Base-by-base conservation (phyloP, 108 stramenopile species). In the Stephanodiscus minutulus region DNA sequence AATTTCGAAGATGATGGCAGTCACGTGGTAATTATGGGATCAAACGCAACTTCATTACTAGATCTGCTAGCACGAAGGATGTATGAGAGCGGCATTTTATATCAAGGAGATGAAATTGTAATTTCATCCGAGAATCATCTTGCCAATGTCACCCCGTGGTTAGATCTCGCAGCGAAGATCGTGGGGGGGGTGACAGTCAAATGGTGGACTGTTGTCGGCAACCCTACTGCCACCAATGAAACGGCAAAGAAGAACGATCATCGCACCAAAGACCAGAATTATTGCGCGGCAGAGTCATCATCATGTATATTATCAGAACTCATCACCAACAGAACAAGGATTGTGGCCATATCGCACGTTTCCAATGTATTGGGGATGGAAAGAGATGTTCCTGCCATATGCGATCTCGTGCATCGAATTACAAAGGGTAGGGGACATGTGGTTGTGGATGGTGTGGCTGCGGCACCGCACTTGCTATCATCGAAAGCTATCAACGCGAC, bases 391-490 rank as follows among this genome's bases (percentile, higher is more conserved):
- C 20, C 66, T 7, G 33, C 46, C 17, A 68, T 91, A 41, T 70
- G 80, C 25, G 15, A 24, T 8, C 41, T 66, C 0, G 79, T 91
- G 9, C 78, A 77, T 50, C 27, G 57, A 1, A 59, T 46, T 25
- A 81, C 77, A 49, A 39, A 66, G 10, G 74, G 79, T n/a, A 39
- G 73, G 68, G 93, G 85, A 7, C 81, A 81, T 39, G 70, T 91
- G 13, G 81, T 92, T 0, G 88, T 92, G 1, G 94, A 95, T 71
- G 94, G 91, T 18, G 94, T 95, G 17, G 94, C 94, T 5, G 88
- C 89, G 25, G 82, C 83, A 15, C 91, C 94, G 15, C 94, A 95
- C 61, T 27, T 77, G 50, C 39, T 81, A 17, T 86, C 67, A 67
- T 77, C 77, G 17, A 69, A 56, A 13, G 33, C 37, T n/a, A 56